These are phyloP conservation scores for Saccharomyces hybrid DNA, from an alignment of 1,139 yeast genomes.

Conservation along the genomic window DNA sequence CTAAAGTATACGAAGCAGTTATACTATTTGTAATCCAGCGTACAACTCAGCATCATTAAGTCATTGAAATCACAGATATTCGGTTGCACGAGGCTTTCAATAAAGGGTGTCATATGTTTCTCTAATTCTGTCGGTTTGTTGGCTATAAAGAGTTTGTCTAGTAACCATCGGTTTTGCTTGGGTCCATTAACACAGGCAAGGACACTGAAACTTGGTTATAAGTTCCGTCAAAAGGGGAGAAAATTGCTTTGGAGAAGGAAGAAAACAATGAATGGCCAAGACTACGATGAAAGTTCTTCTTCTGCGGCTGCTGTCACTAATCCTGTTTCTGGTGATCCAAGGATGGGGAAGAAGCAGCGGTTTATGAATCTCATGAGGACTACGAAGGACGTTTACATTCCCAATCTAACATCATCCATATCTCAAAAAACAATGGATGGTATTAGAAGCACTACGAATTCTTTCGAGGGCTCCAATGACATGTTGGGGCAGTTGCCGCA, in stretches of 20 bases:
- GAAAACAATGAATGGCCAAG: not conserved
- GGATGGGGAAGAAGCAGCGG: slow-evolving; percentile 25
- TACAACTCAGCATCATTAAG: not conserved
- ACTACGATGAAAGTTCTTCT: not conserved
- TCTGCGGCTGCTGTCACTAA: not conserved
- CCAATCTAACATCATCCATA: slow-evolving; percentile 42
- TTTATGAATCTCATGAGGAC: slow-evolving; percentile 43
- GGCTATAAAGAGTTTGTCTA: slow-evolving; percentile 1
- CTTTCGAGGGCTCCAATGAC: slow-evolving; percentile 9
- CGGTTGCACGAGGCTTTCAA: slow-evolving; percentile 1
- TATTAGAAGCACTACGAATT: slow-evolving; percentile 26
- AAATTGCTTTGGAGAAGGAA: not conserved
- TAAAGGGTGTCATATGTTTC: not conserved
- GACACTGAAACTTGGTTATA: not conserved
- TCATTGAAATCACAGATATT: not conserved
- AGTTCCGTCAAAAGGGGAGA: not conserved
- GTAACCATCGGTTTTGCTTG: not conserved
- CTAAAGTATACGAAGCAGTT: not conserved
- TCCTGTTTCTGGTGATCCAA: not conserved
- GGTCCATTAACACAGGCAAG: not conserved
- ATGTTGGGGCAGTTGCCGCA: slow-evolving; percentile 10
- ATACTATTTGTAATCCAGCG: not conserved
- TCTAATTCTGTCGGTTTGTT: not conserved
- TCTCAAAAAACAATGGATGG: slow-evolving; percentile 45
- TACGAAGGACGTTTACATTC: slow-evolving; percentile 52